Conservation (phyloP, 2,329 filamentous ascomycete species). For the Alternaria arborescens region DNA sequence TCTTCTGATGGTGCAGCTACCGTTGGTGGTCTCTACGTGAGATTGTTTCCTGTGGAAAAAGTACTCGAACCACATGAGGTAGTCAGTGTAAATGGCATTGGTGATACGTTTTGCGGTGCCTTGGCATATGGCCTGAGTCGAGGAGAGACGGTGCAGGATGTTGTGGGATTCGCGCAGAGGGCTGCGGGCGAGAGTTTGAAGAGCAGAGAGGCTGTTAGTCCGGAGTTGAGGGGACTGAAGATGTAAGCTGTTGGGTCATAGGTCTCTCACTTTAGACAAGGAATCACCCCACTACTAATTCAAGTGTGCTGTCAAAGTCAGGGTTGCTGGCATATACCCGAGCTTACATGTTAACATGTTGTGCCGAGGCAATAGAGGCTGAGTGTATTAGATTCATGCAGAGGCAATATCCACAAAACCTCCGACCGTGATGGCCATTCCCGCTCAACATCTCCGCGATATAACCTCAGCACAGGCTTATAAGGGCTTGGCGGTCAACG, state of each 20-base stretch:
- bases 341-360: not conserved
- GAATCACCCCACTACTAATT: not conserved
- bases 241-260: not conserved
- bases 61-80: conserved; percentile 69
- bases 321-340: not conserved
- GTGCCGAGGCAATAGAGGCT: not conserved
- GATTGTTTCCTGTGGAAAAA: conserved; percentile 71
- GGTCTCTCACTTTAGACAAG: not conserved
- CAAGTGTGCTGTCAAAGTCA: not conserved
- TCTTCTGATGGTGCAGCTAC: conserved; percentile 60
- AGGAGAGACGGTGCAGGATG: conserved; percentile 63
- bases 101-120: conserved; percentile 90
- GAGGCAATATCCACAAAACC: not conserved
- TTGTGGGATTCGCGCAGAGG: conserved; percentile 82
- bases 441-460: not conserved
- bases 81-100: conserved; percentile 91
- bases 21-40: conserved; percentile 82
- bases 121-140: conserved; percentile 77
- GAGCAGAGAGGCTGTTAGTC: conserved; percentile 76
- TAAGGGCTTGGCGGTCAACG: no score
- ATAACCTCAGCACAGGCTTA: not conserved
- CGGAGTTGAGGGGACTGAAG: conserved; percentile 55
- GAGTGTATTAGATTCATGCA: not conserved
- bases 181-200: conserved; percentile 82
- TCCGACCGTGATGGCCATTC: not conserved